phyloP scores from a whole-genome alignment of 371 early-diverging fungal genomes.

The Cokeromyces recurvatus region DNA sequence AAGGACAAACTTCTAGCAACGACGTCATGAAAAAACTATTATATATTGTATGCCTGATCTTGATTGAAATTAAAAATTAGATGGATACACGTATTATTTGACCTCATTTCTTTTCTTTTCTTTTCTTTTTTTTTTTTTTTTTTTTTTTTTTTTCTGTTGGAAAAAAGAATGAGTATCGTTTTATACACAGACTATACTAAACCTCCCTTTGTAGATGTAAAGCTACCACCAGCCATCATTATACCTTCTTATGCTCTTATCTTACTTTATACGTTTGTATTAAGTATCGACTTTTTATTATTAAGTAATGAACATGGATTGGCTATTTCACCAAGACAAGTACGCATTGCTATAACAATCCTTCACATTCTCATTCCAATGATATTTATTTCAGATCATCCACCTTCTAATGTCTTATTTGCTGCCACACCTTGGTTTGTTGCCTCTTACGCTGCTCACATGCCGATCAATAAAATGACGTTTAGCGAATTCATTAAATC shows the following conservation, averaged over 20 bases:
- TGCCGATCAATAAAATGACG: slow-evolving; percentile 10
- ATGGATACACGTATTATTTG: too few species aligned
- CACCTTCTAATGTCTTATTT: slow-evolving; percentile 9
- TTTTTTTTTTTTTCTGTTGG: too few species aligned
- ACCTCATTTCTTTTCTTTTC: too few species aligned
- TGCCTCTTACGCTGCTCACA: slow-evolving; percentile 12
- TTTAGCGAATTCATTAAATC: not conserved
- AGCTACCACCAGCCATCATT: slow-evolving; percentile 18
- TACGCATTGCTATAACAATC: slow-evolving; percentile 4
- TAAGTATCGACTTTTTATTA: slow-evolving; percentile 7
- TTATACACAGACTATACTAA: slow-evolving; percentile 8
- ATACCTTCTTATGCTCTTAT: slow-evolving; percentile 2
- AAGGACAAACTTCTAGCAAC: too few species aligned
- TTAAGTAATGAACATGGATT: slow-evolving; percentile 10
- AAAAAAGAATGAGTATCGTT: too few species aligned
- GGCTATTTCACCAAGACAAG: slow-evolving; percentile 1
- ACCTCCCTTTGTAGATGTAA: slow-evolving; percentile 17
- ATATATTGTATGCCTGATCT: too few species aligned
- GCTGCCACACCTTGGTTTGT: slow-evolving; percentile 21
- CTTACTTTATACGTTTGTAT: slow-evolving; percentile 1
- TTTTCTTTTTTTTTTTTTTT: too few species aligned
- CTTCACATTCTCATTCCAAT: slow-evolving; percentile 15
- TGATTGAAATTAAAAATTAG: too few species aligned
- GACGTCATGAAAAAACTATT: too few species aligned
- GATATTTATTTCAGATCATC: slow-evolving; percentile 8